Percentiles rank a stretch among this genome's conserved stretches.
These are phyloP conservation scores for Oehlia diaphana DNA, from an alignment of 192 early-diverging fungal genomes.

Conservation along the genomic window DNA sequence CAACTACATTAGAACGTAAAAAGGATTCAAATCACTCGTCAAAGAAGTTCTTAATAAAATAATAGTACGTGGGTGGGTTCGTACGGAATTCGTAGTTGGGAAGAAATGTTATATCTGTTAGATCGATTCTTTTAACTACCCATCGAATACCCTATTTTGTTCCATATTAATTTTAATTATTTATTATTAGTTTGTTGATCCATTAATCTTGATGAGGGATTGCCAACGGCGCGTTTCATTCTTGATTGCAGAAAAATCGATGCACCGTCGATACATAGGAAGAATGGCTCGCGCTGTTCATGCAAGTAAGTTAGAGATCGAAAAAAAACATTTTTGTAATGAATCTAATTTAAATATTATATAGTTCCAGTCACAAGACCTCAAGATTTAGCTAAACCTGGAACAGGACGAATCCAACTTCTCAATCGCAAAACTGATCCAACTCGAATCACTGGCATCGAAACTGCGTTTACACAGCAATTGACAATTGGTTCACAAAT, in stretches of 20 bases:
- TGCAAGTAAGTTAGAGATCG: slow-evolving; percentile 65
- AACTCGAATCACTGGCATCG: slow-evolving; percentile 65
- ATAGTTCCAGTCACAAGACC: slow-evolving; percentile 89
- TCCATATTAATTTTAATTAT: neutral
- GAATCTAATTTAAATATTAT: neutral
- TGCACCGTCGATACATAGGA: slow-evolving; percentile 85
- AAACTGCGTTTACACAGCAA: slow-evolving; percentile 69
- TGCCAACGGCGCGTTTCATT: slow-evolving; percentile 78
- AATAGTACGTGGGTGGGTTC: neutral
- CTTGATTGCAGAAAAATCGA: slow-evolving; percentile 82
- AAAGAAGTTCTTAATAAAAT: neutral
- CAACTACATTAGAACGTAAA: neutral
- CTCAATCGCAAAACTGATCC: slow-evolving; percentile 67
- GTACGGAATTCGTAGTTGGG: neutral
- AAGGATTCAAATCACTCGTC: neutral
- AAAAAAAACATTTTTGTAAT: slow-evolving; percentile 17
- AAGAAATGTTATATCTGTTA: neutral
- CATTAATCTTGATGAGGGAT: slow-evolving; percentile 82
- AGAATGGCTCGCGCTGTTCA: slow-evolving; percentile 72
- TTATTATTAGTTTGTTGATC: slow-evolving; percentile 83
- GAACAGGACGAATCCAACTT: slow-evolving; percentile 70
- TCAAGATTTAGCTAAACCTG: slow-evolving; percentile 83
- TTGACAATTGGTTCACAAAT: slow-evolving; percentile 65
- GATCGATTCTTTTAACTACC: neutral
- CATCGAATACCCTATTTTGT: neutral